phyloP scores from a whole-genome alignment of 176 grass and related monocot species.

The maize (Zea mays) region Zm-B73-REFERENCE-NAM-5.0 NC_050100.1:13916001-13916500 shows the following conservation, averaged over 20 bases:
- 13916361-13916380: constrained; percentile 75
- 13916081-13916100: neutral
- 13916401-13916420: constrained; percentile 56
- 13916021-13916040: constrained; percentile 14
- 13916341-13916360: constrained; percentile 84
- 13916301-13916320: constrained; percentile 66
- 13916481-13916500: constrained; percentile 52
- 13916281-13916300: constrained; percentile 66
- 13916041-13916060: neutral
- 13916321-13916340: constrained; percentile 63
- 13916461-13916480: constrained; percentile 9
- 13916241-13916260: constrained; percentile 54
- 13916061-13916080: too few species aligned
- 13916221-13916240: constrained; percentile 85
- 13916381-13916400: constrained; percentile 88
- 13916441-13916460: neutral
- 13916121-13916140: constrained; percentile 97
- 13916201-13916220: constrained; percentile 78
- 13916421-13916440: too few species aligned
- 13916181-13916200: constrained; percentile 65
- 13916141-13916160: constrained; percentile 65
- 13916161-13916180: constrained; percentile 47
- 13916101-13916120: constrained; percentile 45
- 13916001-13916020: constrained; percentile 18
- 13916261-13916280: constrained; percentile 52